Evolutionary conservation across 371 early-diverging fungal genomes (phyloP).

Genomic region (Lichtheimia ornata): DNA sequence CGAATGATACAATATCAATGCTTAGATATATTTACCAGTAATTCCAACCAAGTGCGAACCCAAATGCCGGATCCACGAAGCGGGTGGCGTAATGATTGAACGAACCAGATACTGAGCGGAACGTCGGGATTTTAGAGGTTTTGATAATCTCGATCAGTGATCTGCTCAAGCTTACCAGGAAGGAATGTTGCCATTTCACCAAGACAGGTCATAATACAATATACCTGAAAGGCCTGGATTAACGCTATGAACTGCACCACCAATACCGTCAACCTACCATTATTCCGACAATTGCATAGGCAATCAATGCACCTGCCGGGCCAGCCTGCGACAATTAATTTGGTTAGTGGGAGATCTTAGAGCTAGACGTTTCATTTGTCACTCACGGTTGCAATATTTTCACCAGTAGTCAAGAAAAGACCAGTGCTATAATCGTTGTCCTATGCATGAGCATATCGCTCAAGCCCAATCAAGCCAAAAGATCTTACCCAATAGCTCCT

Average conservation of each 20-base stretch:
- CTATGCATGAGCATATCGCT: background rate
- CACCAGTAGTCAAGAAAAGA: constrained; percentile 82
- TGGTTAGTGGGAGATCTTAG: background rate
- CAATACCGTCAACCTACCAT: constrained; percentile 28
- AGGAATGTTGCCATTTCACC: constrained; percentile 86
- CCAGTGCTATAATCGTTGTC: constrained; percentile 63
- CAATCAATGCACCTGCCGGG: constrained; percentile 76
- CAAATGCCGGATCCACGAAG: constrained; percentile 82
- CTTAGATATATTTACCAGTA: constrained; percentile 38
- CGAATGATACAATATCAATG: too few species aligned
- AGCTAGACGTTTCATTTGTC: background rate
- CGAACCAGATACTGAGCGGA: constrained; percentile 73
- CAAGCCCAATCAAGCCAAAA: background rate
- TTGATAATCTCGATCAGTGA: background rate
- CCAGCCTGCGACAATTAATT: constrained; percentile 57
- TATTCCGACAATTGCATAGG: constrained; percentile 55
- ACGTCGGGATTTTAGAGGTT: background rate
- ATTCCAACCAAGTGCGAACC: constrained; percentile 75
- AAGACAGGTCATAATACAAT: constrained; percentile 77
- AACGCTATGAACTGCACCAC: background rate
- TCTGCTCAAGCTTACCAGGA: constrained; percentile 28
- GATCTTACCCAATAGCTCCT: constrained; percentile 47
- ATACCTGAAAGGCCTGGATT: constrained; percentile 56
- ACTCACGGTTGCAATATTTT: constrained; percentile 53
- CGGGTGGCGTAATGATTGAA: constrained; percentile 83